Conservation (phyloP, 2,329 filamentous ascomycete genomes). For the Aspergillus sergii region DNA sequence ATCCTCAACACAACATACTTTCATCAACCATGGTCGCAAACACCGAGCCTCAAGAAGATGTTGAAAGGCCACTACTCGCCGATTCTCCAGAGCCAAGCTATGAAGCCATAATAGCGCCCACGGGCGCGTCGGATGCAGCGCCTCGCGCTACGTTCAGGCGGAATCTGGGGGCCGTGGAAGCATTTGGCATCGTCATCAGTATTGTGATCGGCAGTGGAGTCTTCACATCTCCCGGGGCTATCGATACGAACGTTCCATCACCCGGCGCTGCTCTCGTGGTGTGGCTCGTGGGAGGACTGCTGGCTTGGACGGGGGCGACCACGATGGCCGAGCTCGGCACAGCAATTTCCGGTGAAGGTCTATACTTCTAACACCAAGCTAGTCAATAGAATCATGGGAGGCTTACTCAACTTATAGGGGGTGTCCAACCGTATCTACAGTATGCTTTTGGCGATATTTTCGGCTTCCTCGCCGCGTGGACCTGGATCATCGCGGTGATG, state of each 20-base stretch:
- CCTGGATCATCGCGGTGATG: slow-evolving; percentile 23
- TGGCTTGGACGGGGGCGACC: slow-evolving; percentile 21
- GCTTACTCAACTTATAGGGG: not conserved
- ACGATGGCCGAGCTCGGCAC: slow-evolving; percentile 24
- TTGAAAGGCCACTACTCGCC: not conserved
- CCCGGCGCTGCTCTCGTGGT: slow-evolving; percentile 19
- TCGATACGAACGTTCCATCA: slow-evolving; percentile 23
- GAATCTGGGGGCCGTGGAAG: slow-evolving; percentile 20
- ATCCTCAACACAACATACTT: not conserved
- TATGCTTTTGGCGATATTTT: slow-evolving; percentile 23
- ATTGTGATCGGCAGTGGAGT: slow-evolving; percentile 24
- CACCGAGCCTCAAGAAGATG: not conserved
- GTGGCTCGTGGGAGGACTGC: slow-evolving; percentile 19
- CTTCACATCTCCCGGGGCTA: slow-evolving; percentile 20
- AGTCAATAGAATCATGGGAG: not conserved
- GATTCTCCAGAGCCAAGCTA: not conserved
- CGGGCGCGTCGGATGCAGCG: not conserved
- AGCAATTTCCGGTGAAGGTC: slow-evolving; percentile 21
- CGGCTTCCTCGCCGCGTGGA: slow-evolving; percentile 22
- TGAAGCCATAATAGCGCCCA: not conserved
- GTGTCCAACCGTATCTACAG: slow-evolving; percentile 22
- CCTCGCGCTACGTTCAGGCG: slow-evolving; percentile 14
- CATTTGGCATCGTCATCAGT: slow-evolving; percentile 23
- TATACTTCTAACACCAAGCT: not conserved
- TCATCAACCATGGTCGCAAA: not conserved